Evolutionary conservation across 2,329 filamentous ascomycete genomes (phyloP).

Genomic region (Sclerotinia spermophila): DNA sequence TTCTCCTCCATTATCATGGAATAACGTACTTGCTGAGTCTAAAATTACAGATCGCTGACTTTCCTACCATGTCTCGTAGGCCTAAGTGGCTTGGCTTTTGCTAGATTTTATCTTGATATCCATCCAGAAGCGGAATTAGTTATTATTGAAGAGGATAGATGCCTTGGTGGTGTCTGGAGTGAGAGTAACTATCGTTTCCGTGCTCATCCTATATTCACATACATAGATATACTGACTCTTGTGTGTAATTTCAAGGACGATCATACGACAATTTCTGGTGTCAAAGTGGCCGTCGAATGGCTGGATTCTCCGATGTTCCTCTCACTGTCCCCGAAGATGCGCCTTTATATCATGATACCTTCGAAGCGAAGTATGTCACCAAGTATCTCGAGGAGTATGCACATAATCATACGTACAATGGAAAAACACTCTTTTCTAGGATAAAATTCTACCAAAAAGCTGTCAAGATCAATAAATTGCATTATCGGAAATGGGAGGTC

Average conservation of each 20-base stretch:
- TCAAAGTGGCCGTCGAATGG: constrained; percentile 34
- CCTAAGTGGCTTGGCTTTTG: constrained; percentile 19
- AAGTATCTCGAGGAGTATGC: constrained; percentile 33
- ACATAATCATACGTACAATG: constrained; percentile 22
- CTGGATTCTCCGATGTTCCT: constrained; percentile 36
- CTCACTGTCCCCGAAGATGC: constrained; percentile 32
- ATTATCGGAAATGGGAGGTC: constrained; percentile 25
- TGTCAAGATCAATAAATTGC: constrained; percentile 25
- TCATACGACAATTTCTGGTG: constrained; percentile 36
- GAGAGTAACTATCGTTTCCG: not conserved
- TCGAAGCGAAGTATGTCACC: constrained; percentile 33
- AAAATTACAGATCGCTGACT: not conserved
- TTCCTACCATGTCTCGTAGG: not conserved
- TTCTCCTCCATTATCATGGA: not conserved
- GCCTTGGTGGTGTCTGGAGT: constrained; percentile 19
- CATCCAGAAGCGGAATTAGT: constrained; percentile 19
- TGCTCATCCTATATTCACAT: not conserved
- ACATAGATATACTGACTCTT: not conserved
- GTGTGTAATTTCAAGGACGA: constrained; percentile 23
- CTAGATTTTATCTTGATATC: constrained; percentile 24
- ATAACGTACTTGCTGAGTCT: not conserved
- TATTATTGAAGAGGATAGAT: constrained; percentile 22
- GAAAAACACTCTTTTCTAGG: constrained; percentile 28
- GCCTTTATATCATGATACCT: constrained; percentile 30
- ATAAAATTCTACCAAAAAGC: constrained; percentile 29